These are phyloP conservation scores for Pseudozyma hubeiensis DNA, from an alignment of 1,284 basidiomycete species.

Conservation along the genomic window DNA sequence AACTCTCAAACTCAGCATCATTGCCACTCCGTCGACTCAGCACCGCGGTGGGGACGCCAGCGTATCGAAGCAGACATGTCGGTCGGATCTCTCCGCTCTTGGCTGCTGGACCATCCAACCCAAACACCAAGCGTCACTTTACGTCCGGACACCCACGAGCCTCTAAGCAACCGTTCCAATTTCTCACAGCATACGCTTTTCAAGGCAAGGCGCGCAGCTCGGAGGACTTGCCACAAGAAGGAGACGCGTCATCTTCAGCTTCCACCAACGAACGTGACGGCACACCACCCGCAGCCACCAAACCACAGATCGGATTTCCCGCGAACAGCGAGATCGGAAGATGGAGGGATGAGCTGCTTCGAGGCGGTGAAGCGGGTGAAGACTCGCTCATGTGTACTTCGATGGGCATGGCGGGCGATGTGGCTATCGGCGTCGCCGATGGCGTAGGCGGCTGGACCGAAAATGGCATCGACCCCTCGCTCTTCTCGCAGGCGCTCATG, in stretches of 20 bases:
- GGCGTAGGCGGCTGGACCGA: slow-evolving; percentile 80
- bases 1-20: not conserved
- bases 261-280: slow-evolving; percentile 30
- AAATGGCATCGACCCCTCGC: slow-evolving; percentile 83
- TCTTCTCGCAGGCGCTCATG: slow-evolving; percentile 78
- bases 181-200: slow-evolving; percentile 81
- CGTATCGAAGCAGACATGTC: not conserved
- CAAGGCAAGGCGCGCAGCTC: slow-evolving; percentile 76
- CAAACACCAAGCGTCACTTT: slow-evolving; percentile 14
- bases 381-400: slow-evolving; percentile 72
- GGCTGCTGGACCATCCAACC: slow-evolving; percentile 1
- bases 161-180: slow-evolving; percentile 72
- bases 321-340: slow-evolving; percentile 76
- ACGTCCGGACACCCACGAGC: slow-evolving; percentile 22
- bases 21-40: slow-evolving; percentile 6
- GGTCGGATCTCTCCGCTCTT: not conserved
- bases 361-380: slow-evolving; percentile 73
- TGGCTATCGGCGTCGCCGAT: slow-evolving; percentile 80
- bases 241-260: slow-evolving; percentile 21
- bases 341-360: slow-evolving; percentile 75
- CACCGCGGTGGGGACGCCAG: not conserved
- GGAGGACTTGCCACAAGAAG: slow-evolving; percentile 35
- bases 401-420: slow-evolving; percentile 75
- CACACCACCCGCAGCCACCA: slow-evolving; percentile 5
- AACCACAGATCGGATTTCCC: slow-evolving; percentile 74